Evolutionary conservation across 768 basidiomycete species (phyloP).

Genomic region (Russula virescens): DNA sequence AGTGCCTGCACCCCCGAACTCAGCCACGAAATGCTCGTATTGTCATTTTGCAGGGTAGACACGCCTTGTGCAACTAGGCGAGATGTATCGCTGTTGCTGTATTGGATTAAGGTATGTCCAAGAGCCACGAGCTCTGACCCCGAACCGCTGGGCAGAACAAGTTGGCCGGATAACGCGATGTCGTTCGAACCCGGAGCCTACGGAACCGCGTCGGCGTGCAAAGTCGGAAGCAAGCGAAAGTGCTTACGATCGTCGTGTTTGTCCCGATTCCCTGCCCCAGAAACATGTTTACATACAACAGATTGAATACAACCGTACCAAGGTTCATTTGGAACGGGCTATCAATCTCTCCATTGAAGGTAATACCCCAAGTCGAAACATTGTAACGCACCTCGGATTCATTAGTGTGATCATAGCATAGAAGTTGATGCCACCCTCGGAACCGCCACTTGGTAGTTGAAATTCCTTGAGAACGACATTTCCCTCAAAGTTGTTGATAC

Average conservation of each 20-base stretch:
- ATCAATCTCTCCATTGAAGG: neutral
- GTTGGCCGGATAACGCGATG: conserved; percentile 51
- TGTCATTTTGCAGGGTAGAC: conserved; percentile 54
- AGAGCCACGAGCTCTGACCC: conserved; percentile 41
- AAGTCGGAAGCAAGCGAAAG: neutral
- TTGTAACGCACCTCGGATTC: conserved; percentile 46
- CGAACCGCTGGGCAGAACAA: conserved; percentile 47
- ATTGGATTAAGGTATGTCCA: conserved; percentile 62
- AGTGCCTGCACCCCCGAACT: conserved; percentile 54
- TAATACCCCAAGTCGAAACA: neutral
- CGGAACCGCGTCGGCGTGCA: neutral
- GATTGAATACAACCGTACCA: conserved; percentile 58
- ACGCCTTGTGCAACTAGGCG: conserved; percentile 54
- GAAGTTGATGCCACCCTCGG: conserved; percentile 63
- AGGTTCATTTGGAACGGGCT: conserved; percentile 67
- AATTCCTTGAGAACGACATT: conserved; percentile 52
- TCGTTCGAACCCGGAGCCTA: conserved; percentile 51
- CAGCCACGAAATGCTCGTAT: conserved; percentile 59
- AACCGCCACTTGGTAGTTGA: conserved; percentile 60
- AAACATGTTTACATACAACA: conserved; percentile 52
- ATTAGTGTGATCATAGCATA: conserved; percentile 47
- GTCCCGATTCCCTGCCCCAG: conserved; percentile 52
- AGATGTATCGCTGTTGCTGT: conserved; percentile 57
- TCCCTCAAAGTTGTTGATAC: conserved; percentile 56
- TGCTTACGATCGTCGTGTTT: conserved; percentile 47